phyloP scores from a whole-genome alignment of 768 basidiomycete genomes.

The Leccinum subtestaceum region DNA sequence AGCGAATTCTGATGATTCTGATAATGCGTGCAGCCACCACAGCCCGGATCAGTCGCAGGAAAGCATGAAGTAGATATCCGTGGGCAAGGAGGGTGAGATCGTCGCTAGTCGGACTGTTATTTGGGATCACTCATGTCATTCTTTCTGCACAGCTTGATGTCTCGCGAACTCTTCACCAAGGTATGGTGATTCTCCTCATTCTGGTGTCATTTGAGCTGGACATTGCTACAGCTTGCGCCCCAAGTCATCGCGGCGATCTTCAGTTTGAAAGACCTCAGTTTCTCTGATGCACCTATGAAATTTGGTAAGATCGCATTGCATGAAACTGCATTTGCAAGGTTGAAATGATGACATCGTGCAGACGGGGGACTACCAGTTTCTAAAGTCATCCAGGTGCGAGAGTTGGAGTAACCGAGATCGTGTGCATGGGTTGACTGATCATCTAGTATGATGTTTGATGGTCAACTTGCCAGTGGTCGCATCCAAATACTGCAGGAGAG shows the following conservation, averaged over 20 bases:
- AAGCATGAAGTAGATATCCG: slow-evolving; percentile 8
- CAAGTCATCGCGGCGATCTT: slow-evolving; percentile 45
- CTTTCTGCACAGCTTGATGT: slow-evolving; percentile 30
- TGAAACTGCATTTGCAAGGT: neutral
- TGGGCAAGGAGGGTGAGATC: slow-evolving; percentile 24
- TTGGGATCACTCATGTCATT: neutral
- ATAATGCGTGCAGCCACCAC: slow-evolving; percentile 3
- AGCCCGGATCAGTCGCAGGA: neutral
- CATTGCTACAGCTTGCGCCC: slow-evolving; percentile 38
- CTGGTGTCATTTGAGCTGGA: slow-evolving; percentile 13
- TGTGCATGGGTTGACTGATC: neutral
- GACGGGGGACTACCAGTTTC: slow-evolving; percentile 17
- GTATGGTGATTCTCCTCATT: slow-evolving; percentile 4
- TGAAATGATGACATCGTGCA: slow-evolving; percentile 3
- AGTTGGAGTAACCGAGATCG: neutral
- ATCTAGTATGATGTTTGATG: slow-evolving; percentile 19
- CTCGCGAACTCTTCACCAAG: slow-evolving; percentile 25
- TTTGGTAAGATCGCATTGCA: slow-evolving; percentile 9
- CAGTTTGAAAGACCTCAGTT: slow-evolving; percentile 37
- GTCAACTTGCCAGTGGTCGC: slow-evolving; percentile 10
- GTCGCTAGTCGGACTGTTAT: neutral
- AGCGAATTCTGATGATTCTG: neutral
- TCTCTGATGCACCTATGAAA: slow-evolving; percentile 2
- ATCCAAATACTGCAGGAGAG: no score
- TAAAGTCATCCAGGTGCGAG: slow-evolving; percentile 16